Conservation (phyloP, 1,139 yeast genomes). For the Candida tropicalis region DNA sequence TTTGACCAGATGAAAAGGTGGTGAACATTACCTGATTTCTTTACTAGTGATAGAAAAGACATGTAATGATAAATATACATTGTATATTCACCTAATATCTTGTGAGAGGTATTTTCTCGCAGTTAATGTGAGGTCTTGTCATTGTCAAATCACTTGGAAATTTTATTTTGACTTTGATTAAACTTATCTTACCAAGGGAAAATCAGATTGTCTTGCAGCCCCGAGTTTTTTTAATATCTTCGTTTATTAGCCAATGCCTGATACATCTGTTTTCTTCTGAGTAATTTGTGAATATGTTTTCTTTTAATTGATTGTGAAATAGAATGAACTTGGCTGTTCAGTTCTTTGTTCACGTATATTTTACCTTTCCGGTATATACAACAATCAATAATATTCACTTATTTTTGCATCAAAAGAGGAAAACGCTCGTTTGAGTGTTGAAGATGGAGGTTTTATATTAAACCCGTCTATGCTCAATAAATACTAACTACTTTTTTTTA, state of each 20-base stretch:
- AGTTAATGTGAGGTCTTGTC: slow-evolving; percentile 27
- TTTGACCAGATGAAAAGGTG: too few species aligned
- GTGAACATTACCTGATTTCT: slow-evolving; percentile 12
- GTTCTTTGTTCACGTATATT: slow-evolving; percentile 36
- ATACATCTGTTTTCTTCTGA: slow-evolving; percentile 54
- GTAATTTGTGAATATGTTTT: slow-evolving; percentile 18
- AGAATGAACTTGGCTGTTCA: slow-evolving; percentile 52
- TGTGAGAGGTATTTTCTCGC: slow-evolving; percentile 15
- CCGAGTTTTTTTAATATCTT: slow-evolving; percentile 23
- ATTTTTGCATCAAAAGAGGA: slow-evolving; percentile 19
- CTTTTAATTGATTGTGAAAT: slow-evolving; percentile 28
- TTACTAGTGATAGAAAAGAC: slow-evolving; percentile 2
- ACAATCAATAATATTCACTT: slow-evolving; percentile 18
- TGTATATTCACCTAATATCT: slow-evolving; percentile 12
- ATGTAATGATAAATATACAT: slow-evolving; percentile 12
- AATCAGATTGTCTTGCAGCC: slow-evolving; percentile 50
- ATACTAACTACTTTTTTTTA: slow-evolving; percentile 42
- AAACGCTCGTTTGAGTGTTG: slow-evolving; percentile 14
- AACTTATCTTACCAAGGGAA: slow-evolving; percentile 40
- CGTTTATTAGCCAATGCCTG: slow-evolving; percentile 47
- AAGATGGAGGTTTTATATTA: neutral
- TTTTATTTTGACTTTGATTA: slow-evolving; percentile 24
- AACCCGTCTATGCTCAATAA: slow-evolving; percentile 5
- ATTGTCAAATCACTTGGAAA: slow-evolving; percentile 17
- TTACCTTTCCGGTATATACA: slow-evolving; percentile 30